phyloP scores from a whole-genome alignment of 108 stramenopile species.

The Epithemia pelagica region DNA sequence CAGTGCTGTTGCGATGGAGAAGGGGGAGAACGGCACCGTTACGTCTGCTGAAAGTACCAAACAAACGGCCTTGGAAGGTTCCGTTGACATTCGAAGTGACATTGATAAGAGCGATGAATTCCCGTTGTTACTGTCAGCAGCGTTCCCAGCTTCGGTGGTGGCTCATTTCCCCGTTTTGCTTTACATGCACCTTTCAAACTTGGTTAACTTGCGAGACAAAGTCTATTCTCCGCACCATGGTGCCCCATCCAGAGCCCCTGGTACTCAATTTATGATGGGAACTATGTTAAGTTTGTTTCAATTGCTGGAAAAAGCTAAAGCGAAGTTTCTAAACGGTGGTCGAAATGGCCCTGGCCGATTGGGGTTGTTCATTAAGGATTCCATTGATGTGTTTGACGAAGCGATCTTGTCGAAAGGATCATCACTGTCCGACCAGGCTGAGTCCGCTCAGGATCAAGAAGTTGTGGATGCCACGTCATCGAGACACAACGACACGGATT shows the following conservation, averaged over 20 bases:
- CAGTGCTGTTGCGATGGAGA: neutral
- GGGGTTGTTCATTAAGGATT: constrained; percentile 33
- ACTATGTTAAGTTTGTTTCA: constrained; percentile 38
- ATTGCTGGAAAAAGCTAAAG: constrained; percentile 20
- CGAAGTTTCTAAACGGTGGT: neutral
- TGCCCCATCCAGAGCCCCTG: neutral
- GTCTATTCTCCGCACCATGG: neutral
- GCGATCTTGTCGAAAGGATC: neutral
- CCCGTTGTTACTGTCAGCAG: constrained; percentile 9
- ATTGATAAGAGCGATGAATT: constrained; percentile 2
- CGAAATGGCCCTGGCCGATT: constrained; percentile 17
- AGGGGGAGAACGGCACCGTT: neutral
- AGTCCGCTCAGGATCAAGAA: neutral
- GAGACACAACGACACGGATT: neutral
- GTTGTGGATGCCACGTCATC: neutral
- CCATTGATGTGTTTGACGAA: constrained; percentile 8
- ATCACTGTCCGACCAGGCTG: neutral
- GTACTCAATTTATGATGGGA: constrained; percentile 19
- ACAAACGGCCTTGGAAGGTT: neutral
- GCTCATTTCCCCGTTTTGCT: constrained; percentile 35
- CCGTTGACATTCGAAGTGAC: neutral
- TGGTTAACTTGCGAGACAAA: constrained; percentile 15
- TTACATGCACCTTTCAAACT: constrained; percentile 32
- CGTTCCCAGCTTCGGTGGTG: constrained; percentile 24
- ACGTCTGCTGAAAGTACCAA: neutral